Conservation (phyloP, 768 basidiomycete species). For the Boletus rubropictus region DNA sequence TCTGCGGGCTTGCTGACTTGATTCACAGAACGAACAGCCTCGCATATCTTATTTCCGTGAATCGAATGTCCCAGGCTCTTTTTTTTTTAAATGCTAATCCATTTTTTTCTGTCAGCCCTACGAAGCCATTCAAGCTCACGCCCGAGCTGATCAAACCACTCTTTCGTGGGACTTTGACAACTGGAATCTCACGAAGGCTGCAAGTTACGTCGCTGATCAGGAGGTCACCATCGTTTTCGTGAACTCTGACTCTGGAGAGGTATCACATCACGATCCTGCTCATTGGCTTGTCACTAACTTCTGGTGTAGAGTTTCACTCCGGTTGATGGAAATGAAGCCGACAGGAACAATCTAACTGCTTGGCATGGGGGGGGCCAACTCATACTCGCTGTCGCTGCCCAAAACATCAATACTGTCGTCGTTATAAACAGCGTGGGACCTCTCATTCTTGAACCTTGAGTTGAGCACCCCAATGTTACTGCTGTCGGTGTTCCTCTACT, state of each 20-base stretch:
- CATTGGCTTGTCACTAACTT: neutral
- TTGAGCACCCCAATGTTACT: conserved; percentile 66
- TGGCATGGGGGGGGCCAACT: conserved; percentile 34
- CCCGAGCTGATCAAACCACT: conserved; percentile 57
- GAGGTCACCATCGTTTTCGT: conserved; percentile 78
- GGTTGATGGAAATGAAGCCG: conserved; percentile 49
- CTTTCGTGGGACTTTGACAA: conserved; percentile 68
- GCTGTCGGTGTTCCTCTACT: conserved; percentile 44
- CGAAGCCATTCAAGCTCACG: conserved; percentile 73
- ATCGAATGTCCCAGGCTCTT: conserved; percentile 15
- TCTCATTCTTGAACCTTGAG: conserved; percentile 64
- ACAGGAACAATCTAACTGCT: conserved; percentile 36
- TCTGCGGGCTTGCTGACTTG: neutral
- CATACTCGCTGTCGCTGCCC: conserved; percentile 54
- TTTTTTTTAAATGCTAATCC: neutral
- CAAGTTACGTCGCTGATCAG: conserved; percentile 40
- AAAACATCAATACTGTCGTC: conserved; percentile 74
- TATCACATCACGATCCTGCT: conserved; percentile 2
- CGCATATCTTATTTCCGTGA: conserved; percentile 71
- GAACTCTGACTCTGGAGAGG: conserved; percentile 80
- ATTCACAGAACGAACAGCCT: conserved; percentile 55
- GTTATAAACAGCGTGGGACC: conserved; percentile 77
- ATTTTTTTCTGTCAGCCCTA: conserved; percentile 45
- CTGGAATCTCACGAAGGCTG: conserved; percentile 52
- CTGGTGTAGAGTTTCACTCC: conserved; percentile 40